Evolutionary conservation across 2,329 filamentous ascomycete genomes (phyloP).

Genomic region (Dendrostoma leiphaemia): DNA sequence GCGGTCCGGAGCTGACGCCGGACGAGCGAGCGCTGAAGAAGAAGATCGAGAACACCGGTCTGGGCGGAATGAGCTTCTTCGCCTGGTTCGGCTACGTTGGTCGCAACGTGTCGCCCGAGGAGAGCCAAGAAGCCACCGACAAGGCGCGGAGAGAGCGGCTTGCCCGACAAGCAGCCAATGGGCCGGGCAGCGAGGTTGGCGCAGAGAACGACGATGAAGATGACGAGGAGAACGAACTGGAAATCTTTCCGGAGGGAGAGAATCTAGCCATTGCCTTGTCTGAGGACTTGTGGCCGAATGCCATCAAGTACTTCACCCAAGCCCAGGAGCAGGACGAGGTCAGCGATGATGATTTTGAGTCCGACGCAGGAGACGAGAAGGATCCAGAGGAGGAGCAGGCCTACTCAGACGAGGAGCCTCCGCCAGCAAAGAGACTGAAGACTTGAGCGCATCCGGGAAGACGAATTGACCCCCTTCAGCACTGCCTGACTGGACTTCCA

Average conservation of each 20-base stretch:
- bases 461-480: background rate
- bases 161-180: slow-evolving; percentile 49
- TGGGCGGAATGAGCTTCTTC: slow-evolving; percentile 77
- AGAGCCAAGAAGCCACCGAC: slow-evolving; percentile 62
- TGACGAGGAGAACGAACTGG: slow-evolving; percentile 65
- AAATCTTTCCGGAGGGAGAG: slow-evolving; percentile 87
- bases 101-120: slow-evolving; percentile 67
- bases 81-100: slow-evolving; percentile 82
- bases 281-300: slow-evolving; percentile 86
- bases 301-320: slow-evolving; percentile 84
- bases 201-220: slow-evolving; percentile 53
- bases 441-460: slow-evolving; percentile 22
- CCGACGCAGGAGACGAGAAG: slow-evolving; percentile 51
- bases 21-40: slow-evolving; percentile 50
- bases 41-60: slow-evolving; percentile 58
- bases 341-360: slow-evolving; percentile 69
- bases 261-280: slow-evolving; percentile 76
- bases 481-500: too few species aligned
- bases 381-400: slow-evolving; percentile 29
- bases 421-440: slow-evolving; percentile 42
- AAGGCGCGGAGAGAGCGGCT: slow-evolving; percentile 53
- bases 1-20: slow-evolving; percentile 37
- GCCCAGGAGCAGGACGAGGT: slow-evolving; percentile 68
- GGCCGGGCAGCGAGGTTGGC: slow-evolving; percentile 39
- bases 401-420: slow-evolving; percentile 16